phyloP scores from a whole-genome alignment of 75 land plant genomes.

The Cupressus sempervirens region DNA sequence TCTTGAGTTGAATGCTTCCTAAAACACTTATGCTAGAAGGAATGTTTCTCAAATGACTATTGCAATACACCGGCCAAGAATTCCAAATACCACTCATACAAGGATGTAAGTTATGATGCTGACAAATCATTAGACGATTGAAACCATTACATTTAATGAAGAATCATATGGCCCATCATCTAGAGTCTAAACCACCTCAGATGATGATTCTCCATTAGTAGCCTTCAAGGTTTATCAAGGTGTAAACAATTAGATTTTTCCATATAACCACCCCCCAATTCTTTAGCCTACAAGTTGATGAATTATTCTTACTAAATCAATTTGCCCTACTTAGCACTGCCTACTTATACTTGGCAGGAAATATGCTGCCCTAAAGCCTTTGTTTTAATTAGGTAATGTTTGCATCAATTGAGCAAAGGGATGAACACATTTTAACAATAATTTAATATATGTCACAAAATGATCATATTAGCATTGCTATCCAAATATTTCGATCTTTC shows the following conservation, averaged over 20 bases:
- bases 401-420: too few species aligned
- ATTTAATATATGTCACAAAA: too few species aligned
- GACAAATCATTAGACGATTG: neutral
- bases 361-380: too few species aligned
- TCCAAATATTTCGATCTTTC: too few species aligned
- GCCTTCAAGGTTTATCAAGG: conserved; percentile 3
- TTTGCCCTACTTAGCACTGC: too few species aligned
- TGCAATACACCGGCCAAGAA: conserved; percentile 37
- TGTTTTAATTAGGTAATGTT: too few species aligned
- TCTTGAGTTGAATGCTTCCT: neutral
- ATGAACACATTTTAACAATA: too few species aligned
- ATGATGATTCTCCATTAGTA: conserved; percentile 6
- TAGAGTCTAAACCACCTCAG: conserved; percentile 2
- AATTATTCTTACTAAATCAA: too few species aligned
- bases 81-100: conserved; percentile 14
- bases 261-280: neutral
- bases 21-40: conserved; percentile 7
- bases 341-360: too few species aligned
- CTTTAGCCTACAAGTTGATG: too few species aligned
- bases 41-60: conserved; percentile 6
- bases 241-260: neutral
- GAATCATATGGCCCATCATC: conserved; percentile 1
- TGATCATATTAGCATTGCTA: too few species aligned
- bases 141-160: neutral
- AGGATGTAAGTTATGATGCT: neutral